Conservation (phyloP, 495 filamentous ascomycete genomes). For the Xylaria longipes region DNA sequence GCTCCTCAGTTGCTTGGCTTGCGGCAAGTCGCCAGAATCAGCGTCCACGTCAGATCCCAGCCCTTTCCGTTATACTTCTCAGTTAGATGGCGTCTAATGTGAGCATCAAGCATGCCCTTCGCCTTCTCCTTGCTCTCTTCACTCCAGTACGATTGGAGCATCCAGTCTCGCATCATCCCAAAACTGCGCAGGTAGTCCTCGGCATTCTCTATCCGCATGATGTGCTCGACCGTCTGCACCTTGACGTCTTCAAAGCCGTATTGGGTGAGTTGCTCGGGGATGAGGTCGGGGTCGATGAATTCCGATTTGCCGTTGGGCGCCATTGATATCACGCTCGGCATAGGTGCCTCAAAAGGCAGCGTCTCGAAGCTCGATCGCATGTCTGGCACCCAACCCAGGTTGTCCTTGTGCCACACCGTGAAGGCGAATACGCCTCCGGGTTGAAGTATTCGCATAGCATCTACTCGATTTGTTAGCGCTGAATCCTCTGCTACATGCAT, state of each 20-base stretch:
- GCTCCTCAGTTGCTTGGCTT: slow-evolving; percentile 28
- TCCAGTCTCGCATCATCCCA: slow-evolving; percentile 46
- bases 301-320: slow-evolving; percentile 42
- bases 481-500: not conserved
- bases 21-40: slow-evolving; percentile 42
- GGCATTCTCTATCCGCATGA: slow-evolving; percentile 37
- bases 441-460: slow-evolving; percentile 46
- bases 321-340: slow-evolving; percentile 33
- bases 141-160: slow-evolving; percentile 44
- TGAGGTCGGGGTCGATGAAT: slow-evolving; percentile 47
- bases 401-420: slow-evolving; percentile 45
- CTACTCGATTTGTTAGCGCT: slow-evolving; percentile 27
- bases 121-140: slow-evolving; percentile 47
- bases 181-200: slow-evolving; percentile 41
- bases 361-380: slow-evolving; percentile 42
- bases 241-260: slow-evolving; percentile 44
- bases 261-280: slow-evolving; percentile 38
- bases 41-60: slow-evolving; percentile 47
- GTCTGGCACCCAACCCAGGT: slow-evolving; percentile 39
- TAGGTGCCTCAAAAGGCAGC: slow-evolving; percentile 49
- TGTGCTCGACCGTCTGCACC: slow-evolving; percentile 38
- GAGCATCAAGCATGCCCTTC: slow-evolving; percentile 39
- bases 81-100: slow-evolving; percentile 43
- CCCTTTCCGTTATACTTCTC: slow-evolving; percentile 43
- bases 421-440: slow-evolving; percentile 49